A percentile compares a stretch with the other conserved stretches of the same genome.
Conservation (phyloP, 257 asterid species). For the Gentiana dahurica region DNA sequence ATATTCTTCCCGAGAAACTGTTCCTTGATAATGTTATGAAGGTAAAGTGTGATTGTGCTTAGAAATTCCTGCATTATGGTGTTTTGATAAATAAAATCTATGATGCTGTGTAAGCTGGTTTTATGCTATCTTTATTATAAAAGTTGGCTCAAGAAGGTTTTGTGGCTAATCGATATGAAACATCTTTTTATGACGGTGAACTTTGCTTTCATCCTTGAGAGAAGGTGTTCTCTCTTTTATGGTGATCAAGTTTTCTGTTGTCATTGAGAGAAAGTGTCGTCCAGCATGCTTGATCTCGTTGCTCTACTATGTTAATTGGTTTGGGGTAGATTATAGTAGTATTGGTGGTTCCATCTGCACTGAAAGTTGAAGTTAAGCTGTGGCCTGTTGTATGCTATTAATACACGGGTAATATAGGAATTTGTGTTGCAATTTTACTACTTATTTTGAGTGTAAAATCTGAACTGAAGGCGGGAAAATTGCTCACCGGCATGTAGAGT, state of each 20-base stretch:
- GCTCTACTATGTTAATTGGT: neutral
- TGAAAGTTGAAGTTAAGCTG: neutral
- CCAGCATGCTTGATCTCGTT: neutral
- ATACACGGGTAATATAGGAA: neutral
- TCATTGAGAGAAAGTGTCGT: neutral
- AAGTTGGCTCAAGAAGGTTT: neutral
- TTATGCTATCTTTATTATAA: neutral
- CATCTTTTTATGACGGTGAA: too few species aligned
- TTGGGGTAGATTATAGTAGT: neutral
- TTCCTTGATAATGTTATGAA: slow-evolving; percentile 90
- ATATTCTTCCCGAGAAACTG: slow-evolving; percentile 68
- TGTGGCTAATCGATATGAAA: neutral
- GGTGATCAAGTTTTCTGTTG: too few species aligned
- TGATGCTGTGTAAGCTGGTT: neutral
- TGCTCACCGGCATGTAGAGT: too few species aligned
- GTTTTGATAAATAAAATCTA: neutral
- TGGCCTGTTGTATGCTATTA: neutral
- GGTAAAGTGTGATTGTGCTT: slow-evolving; percentile 27
- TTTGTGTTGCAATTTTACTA: neutral
- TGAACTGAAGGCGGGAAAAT: too few species aligned
- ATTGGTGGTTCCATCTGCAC: neutral
- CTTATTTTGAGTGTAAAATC: too few species aligned
- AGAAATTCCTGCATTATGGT: neutral
- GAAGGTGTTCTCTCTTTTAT: neutral
- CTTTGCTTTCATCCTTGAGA: too few species aligned